Evolutionary conservation across 1,284 basidiomycete genomes (phyloP).

Genomic region (Ceratobasidium sp.): DNA sequence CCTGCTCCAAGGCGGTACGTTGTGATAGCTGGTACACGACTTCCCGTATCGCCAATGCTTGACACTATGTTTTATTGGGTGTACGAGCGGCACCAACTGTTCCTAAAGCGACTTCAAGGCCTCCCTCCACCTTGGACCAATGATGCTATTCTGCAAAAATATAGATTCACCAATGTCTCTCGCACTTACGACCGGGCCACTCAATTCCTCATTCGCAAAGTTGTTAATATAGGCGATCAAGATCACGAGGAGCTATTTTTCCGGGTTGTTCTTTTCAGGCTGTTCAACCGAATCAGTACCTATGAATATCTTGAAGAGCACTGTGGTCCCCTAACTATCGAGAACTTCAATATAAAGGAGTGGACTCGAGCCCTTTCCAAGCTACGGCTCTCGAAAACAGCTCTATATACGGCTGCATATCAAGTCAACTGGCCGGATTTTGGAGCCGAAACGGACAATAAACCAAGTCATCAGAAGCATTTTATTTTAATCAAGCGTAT

Average conservation of each 20-base stretch:
- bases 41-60: constrained; percentile 55
- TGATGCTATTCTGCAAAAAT: constrained; percentile 58
- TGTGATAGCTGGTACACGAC: constrained; percentile 47
- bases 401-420: constrained; percentile 69
- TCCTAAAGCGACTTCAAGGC: constrained; percentile 60
- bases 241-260: constrained; percentile 62
- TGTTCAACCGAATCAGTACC: constrained; percentile 66
- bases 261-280: constrained; percentile 66
- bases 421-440: constrained; percentile 66
- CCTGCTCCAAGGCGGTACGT: constrained; percentile 37
- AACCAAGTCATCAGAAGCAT: constrained; percentile 60
- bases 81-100: constrained; percentile 63
- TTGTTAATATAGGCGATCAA: constrained; percentile 68
- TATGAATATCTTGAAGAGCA: constrained; percentile 61
- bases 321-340: constrained; percentile 63
- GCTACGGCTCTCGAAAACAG: constrained; percentile 50
- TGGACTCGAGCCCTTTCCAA: constrained; percentile 59
- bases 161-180: constrained; percentile 68
- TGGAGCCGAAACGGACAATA: constrained; percentile 48
- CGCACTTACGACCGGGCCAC: constrained; percentile 66
- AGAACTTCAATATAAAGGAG: constrained; percentile 55
- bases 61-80: constrained; percentile 66
- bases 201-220: constrained; percentile 65
- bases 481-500: constrained; percentile 62
- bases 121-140: constrained; percentile 62